Conservation (phyloP, 129 eudicot species). For the Artemisia argyi region DNA sequence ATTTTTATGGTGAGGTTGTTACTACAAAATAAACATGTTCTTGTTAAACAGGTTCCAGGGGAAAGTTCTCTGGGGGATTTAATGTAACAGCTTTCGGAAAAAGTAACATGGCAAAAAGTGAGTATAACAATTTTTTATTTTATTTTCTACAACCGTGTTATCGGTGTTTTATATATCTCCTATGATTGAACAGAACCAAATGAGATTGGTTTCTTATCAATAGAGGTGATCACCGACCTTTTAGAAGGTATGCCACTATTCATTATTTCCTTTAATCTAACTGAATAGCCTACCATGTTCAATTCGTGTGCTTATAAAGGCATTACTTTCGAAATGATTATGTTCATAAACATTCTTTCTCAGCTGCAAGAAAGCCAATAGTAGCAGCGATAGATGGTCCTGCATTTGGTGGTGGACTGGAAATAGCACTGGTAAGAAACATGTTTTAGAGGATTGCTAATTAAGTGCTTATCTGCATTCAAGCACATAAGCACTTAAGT, state of each 20-base stretch:
- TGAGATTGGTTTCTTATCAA: conserved; percentile 41
- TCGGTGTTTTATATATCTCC: conserved; percentile 1
- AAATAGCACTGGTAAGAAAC: conserved; percentile 58
- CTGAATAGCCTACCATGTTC: neutral
- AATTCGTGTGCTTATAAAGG: neutral
- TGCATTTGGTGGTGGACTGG: conserved; percentile 76
- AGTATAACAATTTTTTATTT: neutral
- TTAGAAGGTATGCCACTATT: conserved; percentile 47
- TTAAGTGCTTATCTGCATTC: too few species aligned
- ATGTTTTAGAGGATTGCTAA: neutral
- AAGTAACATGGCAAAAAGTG: conserved; percentile 37
- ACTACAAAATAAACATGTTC: too few species aligned
- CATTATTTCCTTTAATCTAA: neutral
- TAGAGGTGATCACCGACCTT: conserved; percentile 42
- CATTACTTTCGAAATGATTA: neutral
- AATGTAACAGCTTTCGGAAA: conserved; percentile 52
- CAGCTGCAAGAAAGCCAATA: conserved; percentile 62
- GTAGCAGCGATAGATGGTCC: conserved; percentile 78
- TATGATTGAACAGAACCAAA: conserved; percentile 26
- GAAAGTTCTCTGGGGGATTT: conserved; percentile 66
- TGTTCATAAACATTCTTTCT: neutral
- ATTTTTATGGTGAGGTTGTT: neutral
- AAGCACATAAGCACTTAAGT: too few species aligned
- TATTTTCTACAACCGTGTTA: neutral
- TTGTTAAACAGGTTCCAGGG: conserved; percentile 44